These are phyloP conservation scores for Fusarium phyllophilum DNA, from an alignment of 2,329 filamentous ascomycete species.

Conservation along the genomic window DNA sequence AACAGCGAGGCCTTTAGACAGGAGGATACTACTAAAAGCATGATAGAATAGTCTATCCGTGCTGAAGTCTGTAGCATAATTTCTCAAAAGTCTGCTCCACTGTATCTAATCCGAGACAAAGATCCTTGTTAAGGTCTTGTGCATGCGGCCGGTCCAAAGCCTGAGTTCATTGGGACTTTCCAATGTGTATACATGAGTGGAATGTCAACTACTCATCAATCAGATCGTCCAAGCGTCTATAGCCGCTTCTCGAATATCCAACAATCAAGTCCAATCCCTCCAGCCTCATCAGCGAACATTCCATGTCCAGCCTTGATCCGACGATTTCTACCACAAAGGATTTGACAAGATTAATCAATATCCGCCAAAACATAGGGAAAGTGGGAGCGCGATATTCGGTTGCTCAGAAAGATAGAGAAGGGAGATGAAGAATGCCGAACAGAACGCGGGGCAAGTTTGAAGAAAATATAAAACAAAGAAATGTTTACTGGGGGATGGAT, in stretches of 20 bases:
- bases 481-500: not conserved
- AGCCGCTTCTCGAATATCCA: too few species aligned
- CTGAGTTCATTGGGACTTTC: not conserved
- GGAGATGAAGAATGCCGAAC: not conserved
- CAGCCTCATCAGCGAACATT: not conserved
- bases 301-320: not conserved
- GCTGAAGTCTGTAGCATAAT: not conserved
- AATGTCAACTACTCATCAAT: too few species aligned
- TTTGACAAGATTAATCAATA: not conserved
- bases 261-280: not conserved
- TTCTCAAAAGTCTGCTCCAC: rapidly evolving
- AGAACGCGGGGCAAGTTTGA: too few species aligned
- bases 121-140: not conserved
- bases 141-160: not conserved
- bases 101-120: not conserved
- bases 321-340: rapidly evolving
- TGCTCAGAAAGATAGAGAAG: not conserved
- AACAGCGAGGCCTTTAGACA: not conserved
- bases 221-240: too few species aligned
- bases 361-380: not conserved
- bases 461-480: not conserved
- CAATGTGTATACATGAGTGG: not conserved
- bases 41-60: not conserved
- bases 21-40: rapidly evolving
- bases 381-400: rapidly evolving